Evolutionary conservation across 2,329 filamentous ascomycete species (phyloP).

Genomic region (Epichloe uncinata): DNA sequence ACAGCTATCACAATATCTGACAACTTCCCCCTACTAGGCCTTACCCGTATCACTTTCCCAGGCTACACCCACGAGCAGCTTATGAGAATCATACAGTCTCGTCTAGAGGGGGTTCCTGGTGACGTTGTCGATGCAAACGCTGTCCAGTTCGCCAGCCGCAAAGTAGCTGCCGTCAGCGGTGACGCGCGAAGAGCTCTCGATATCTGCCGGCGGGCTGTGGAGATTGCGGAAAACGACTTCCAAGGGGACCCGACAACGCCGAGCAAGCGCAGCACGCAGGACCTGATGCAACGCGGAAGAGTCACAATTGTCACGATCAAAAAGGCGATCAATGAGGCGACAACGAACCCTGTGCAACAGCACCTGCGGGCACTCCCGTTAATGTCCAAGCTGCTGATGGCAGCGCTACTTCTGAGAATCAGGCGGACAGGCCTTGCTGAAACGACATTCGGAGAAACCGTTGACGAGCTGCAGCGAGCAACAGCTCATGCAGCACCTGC

Average conservation of each 20-base stretch:
- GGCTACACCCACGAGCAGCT: conserved; percentile 96
- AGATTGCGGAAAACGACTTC: conserved; percentile 71
- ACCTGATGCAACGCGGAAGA: conserved; percentile 25
- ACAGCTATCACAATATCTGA: neutral
- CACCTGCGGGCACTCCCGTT: conserved; percentile 74
- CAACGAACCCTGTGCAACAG: conserved; percentile 81
- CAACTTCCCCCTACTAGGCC: conserved; percentile 25
- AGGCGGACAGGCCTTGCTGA: conserved; percentile 77
- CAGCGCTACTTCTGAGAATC: conserved; percentile 65
- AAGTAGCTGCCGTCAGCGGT: conserved; percentile 91
- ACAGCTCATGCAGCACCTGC: conserved; percentile 21
- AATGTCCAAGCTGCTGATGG: conserved; percentile 71
- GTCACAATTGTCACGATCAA: conserved; percentile 93
- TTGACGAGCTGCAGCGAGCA: conserved; percentile 53
- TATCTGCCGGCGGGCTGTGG: conserved; percentile 88
- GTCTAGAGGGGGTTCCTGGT: conserved; percentile 74
- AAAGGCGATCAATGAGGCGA: conserved; percentile 88
- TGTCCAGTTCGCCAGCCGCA: conserved; percentile 88
- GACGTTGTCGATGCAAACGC: conserved; percentile 88
- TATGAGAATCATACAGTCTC: conserved; percentile 94
- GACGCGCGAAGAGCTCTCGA: conserved; percentile 87
- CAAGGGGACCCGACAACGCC: conserved; percentile 42
- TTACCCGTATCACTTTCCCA: conserved; percentile 92
- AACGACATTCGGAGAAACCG: conserved; percentile 75
- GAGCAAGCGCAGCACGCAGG: conserved; percentile 33